These are phyloP conservation scores for Phytopythium cucurbitacearum DNA, from an alignment of 352 stramenopile genomes.

Conservation along the genomic window DNA sequence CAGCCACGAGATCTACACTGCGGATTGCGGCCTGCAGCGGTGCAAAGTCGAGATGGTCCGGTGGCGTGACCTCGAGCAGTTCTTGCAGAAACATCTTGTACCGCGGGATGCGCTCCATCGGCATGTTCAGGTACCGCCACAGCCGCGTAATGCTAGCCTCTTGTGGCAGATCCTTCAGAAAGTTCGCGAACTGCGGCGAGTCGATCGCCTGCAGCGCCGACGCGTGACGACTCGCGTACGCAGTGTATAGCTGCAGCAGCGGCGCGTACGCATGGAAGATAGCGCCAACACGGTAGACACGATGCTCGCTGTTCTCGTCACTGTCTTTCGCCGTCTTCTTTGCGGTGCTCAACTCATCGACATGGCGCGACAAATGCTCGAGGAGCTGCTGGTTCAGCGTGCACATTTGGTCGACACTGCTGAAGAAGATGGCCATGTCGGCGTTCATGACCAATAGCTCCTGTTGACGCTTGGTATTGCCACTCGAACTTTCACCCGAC, in stretches of 20 bases:
- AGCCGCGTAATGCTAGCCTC: conserved; percentile 60
- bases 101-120: conserved; percentile 79
- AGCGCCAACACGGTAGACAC: conserved; percentile 43
- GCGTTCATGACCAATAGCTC: conserved; percentile 66
- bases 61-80: conserved; percentile 57
- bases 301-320: background rate
- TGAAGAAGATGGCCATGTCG: conserved; percentile 87
- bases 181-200: conserved; percentile 66
- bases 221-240: conserved; percentile 79
- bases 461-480: conserved; percentile 3
- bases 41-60: conserved; percentile 68
- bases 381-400: conserved; percentile 86
- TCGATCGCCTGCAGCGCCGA: conserved; percentile 63
- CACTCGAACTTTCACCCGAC: background rate
- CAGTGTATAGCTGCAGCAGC: conserved; percentile 83
- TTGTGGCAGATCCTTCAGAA: conserved; percentile 66
- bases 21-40: conserved; percentile 69
- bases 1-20: conserved; percentile 69
- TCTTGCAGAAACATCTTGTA: conserved; percentile 85
- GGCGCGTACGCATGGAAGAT: conserved; percentile 87
- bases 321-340: conserved; percentile 10
- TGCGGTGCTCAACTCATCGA: conserved; percentile 51
- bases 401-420: conserved; percentile 84
- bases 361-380: conserved; percentile 77
- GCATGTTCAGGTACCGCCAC: conserved; percentile 82